Evolutionary conservation across 345 rosid genomes (phyloP).

Genomic region (Eucalyptus rudis): DNA sequence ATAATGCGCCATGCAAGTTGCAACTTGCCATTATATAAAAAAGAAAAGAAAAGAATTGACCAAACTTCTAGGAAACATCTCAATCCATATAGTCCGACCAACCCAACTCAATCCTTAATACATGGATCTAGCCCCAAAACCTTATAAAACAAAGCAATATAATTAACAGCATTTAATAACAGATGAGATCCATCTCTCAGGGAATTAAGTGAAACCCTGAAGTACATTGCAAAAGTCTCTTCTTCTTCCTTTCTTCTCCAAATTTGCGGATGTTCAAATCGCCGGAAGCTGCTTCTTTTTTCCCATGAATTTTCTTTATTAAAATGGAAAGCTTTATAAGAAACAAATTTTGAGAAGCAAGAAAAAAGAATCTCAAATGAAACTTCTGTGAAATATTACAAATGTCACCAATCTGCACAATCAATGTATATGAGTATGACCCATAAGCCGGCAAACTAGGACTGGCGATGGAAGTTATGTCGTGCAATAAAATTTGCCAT

Average conservation of each 20-base stretch:
- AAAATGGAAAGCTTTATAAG: neutral
- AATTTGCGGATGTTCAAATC: neutral
- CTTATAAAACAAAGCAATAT: neutral
- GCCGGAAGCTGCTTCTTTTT: neutral
- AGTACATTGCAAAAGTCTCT: neutral
- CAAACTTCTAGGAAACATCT: neutral
- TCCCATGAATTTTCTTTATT: neutral
- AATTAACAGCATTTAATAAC: neutral
- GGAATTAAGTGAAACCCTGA: neutral
- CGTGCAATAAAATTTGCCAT: neutral
- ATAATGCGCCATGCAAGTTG: neutral
- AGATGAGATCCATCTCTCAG: neutral
- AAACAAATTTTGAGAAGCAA: neutral
- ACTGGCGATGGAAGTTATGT: neutral
- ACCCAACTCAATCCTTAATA: neutral
- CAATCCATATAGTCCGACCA: neutral
- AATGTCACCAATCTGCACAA: neutral
- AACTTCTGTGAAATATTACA: neutral
- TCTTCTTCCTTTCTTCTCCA: neutral
- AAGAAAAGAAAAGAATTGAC: neutral
- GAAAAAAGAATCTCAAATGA: neutral
- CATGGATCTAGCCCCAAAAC: neutral
- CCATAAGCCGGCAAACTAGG: neutral
- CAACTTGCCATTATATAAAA: neutral
- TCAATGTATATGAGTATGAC: neutral